Evolutionary conservation across 2,329 filamentous ascomycete species (phyloP).

Genomic region (Talaromyces albobiverticillius): DNA sequence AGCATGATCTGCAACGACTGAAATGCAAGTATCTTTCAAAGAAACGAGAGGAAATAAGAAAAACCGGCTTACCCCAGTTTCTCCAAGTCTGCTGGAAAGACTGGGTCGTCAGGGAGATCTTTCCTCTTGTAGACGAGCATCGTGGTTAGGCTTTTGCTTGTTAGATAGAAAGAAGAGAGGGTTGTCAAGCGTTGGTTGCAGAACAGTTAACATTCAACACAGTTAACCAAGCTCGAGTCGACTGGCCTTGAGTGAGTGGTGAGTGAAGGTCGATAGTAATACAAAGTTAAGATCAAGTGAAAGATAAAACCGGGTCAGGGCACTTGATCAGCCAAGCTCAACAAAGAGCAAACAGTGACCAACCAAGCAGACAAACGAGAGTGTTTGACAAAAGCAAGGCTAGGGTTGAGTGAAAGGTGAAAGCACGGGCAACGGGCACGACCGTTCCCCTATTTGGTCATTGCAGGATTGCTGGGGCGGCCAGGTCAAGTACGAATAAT

Average conservation of each 20-base stretch:
- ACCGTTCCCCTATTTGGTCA: neutral
- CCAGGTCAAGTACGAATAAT: neutral
- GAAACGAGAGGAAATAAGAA: neutral
- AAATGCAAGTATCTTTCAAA: neutral
- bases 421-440: neutral
- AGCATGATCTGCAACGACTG: neutral
- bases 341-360: conserved; percentile 4
- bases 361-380: conserved; percentile 1
- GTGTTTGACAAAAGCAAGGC: neutral
- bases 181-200: too few species aligned
- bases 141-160: conserved; percentile 17
- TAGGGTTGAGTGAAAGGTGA: neutral
- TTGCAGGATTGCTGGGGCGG: neutral
- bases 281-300: neutral
- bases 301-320: neutral
- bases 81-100: conserved; percentile 64
- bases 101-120: conserved; percentile 67
- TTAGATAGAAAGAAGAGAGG: neutral
- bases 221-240: too few species aligned
- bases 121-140: conserved; percentile 76
- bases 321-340: neutral
- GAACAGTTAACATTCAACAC: neutral
- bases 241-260: neutral
- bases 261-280: too few species aligned
- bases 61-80: conserved; percentile 63